These are phyloP conservation scores for Fonsecaea pedrosoi DNA, from an alignment of 2,329 filamentous ascomycete species.

Conservation along the genomic window DNA sequence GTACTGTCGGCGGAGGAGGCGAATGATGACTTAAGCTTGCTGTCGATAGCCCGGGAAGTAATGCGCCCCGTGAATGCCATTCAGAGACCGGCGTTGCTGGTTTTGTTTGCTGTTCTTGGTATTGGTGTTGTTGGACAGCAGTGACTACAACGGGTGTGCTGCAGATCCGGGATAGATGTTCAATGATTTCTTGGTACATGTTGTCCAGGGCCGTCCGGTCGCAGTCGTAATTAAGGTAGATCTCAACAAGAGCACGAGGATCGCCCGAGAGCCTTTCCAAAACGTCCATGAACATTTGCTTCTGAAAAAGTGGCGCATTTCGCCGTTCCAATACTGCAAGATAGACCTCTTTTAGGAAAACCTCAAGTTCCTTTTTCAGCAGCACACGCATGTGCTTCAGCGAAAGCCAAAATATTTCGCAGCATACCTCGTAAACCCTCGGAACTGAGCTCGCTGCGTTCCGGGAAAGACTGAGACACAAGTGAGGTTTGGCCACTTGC, in stretches of 20 bases:
- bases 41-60: conserved; percentile 85
- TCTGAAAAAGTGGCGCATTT: conserved; percentile 86
- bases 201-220: conserved; percentile 92
- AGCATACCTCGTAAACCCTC: conserved; percentile 91
- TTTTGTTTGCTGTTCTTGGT: conserved; percentile 77
- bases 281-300: conserved; percentile 87
- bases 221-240: conserved; percentile 98
- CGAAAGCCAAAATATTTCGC: conserved; percentile 98
- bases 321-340: conserved; percentile 87
- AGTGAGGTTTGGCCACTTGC: conserved; percentile 94
- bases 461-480: conserved; percentile 90
- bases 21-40: conserved; percentile 68
- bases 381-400: conserved; percentile 89
- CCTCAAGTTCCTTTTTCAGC: conserved; percentile 98
- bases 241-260: conserved; percentile 86
- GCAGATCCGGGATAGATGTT: conserved; percentile 87
- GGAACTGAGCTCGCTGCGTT: conserved; percentile 95
- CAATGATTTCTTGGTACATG: conserved; percentile 92
- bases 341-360: conserved; percentile 97
- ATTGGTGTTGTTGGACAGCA: conserved; percentile 79
- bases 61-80: conserved; percentile 83
- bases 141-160: conserved; percentile 78
- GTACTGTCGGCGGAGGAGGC: conserved; percentile 62
- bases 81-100: conserved; percentile 67
- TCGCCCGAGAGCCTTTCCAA: conserved; percentile 84